Evolutionary conservation across 169 alveolate genomes (phyloP), one percentile per base, ranked within the genome.

Genomic region (Amoebophrya sp.): DNA sequence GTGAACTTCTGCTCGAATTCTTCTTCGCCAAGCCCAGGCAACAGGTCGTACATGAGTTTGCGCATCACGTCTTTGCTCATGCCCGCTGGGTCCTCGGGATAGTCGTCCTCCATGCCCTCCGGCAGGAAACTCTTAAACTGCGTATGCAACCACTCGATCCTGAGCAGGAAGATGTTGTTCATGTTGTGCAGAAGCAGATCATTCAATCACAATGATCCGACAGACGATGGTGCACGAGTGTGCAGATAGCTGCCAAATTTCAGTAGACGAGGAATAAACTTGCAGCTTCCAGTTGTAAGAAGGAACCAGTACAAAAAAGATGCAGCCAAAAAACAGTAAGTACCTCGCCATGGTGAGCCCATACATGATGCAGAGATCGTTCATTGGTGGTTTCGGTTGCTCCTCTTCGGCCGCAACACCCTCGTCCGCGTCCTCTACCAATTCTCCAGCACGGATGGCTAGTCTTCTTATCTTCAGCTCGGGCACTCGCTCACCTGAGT

Each of bases 311-410:
- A n/a, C n/a, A n/a, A n/a, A n/a, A n/a, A n/a, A n/a, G n/a, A n/a
- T n/a, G n/a, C n/a, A n/a, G n/a, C n/a, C n/a, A n/a, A 66, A 66
- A 25, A 66, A 25, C 35, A 0, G 1, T 2, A 66, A 25, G 18
- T 66, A 66, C 83, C 83, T 66, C 32, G 83, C 83, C 83, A 66
- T 66, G 32, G 83, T 66, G 83, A 66, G 83, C 35, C 83, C 83
- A 25, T 66, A 66, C 83, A 66, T 66, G 83, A 66, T n/a, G 35
- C 83, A 66, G 83, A 66, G 83, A 2, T 66, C 83, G 7, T 66
- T 2, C 83, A 66, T 66, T 18, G 39, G 29, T n/a, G 83, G 83
- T n/a, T 66, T 66, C 18, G 83, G 83, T 25, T 7, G 32, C 12
- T 7, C 83, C 35, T 66, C 83, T 25, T 66, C 35, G 1, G 1